A percentile compares a stretch with the other conserved stretches of the same genome.
Conservation (phyloP, 805 yeast species). For the Lipomyces sp. region DNA sequence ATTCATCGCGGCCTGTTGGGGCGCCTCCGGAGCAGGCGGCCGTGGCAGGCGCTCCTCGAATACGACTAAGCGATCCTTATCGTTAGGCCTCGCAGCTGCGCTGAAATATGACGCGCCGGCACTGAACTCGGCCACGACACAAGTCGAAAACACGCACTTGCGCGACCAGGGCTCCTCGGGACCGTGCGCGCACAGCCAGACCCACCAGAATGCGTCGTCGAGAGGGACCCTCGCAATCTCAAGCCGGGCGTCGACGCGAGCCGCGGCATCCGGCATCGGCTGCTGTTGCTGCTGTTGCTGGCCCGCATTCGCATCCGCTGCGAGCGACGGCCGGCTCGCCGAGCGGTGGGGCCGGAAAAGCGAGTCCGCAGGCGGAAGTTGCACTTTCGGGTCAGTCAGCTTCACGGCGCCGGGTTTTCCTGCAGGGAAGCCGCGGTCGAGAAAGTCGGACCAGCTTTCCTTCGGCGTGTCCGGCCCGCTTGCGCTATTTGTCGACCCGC, state of each 20-base stretch:
- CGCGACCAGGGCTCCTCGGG: conserved; percentile 17
- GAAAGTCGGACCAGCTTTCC: neutral
- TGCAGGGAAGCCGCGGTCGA: neutral
- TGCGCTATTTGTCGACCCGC: neutral
- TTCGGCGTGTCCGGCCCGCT: too few relatives aligned
- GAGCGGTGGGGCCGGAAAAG: neutral
- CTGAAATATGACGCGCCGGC: neutral
- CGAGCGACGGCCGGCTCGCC: too few relatives aligned
- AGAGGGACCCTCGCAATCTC: conserved; percentile 10
- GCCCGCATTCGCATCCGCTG: neutral
- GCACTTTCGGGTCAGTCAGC: neutral
- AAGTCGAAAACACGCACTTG: conserved; percentile 6
- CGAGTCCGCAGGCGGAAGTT: neutral
- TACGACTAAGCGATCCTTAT: neutral
- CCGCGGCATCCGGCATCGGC: neutral
- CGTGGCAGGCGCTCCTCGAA: conserved; percentile 1
- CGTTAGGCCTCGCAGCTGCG: neutral
- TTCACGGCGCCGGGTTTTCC: neutral
- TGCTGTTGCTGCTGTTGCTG: neutral
- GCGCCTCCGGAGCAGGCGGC: too few relatives aligned
- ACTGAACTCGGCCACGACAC: conserved; percentile 10
- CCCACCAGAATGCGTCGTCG: conserved; percentile 23
- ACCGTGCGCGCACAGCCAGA: conserved; percentile 21
- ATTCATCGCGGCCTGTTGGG: too few relatives aligned
- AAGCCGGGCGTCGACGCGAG: neutral